Conservation (phyloP, 2,329 filamentous ascomycete genomes). For the Trichoderma guizhouense region DNA sequence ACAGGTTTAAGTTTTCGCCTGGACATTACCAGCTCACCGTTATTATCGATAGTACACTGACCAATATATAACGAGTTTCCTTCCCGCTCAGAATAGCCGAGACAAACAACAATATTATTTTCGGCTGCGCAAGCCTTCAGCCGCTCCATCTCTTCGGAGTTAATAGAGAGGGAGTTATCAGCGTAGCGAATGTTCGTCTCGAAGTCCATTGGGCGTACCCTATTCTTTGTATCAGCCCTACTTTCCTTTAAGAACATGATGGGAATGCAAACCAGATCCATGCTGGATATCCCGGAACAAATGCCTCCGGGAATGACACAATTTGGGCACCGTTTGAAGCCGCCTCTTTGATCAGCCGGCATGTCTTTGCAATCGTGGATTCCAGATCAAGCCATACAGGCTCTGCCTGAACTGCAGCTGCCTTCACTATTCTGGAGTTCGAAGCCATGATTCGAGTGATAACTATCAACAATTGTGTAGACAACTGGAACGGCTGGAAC, state of each 20-base stretch:
- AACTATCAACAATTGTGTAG: not conserved
- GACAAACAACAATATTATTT: not conserved
- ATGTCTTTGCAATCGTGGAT: not conserved
- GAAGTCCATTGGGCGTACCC: not conserved
- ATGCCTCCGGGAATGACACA: not conserved
- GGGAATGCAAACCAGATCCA: not conserved
- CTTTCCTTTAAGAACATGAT: not conserved
- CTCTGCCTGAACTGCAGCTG: not conserved
- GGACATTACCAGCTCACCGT: not conserved
- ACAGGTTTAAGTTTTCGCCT: not conserved
- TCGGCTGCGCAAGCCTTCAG: not conserved
- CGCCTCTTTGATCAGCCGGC: not conserved
- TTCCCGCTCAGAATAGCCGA: not conserved
- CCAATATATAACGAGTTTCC: not conserved
- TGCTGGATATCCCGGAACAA: not conserved
- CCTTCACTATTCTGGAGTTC: not conserved
- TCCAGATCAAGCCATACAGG: not conserved
- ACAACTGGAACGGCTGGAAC: not conserved
- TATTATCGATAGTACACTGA: not conserved
- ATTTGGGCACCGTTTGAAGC: not conserved
- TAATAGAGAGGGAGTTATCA: not conserved
- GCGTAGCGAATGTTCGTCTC: not conserved
- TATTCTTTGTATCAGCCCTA: not conserved
- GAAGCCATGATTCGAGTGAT: not conserved
- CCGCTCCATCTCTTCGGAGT: not conserved